Conservation (phyloP, 2,329 filamentous ascomycete genomes). For the Fusarium subglutinans region DNA sequence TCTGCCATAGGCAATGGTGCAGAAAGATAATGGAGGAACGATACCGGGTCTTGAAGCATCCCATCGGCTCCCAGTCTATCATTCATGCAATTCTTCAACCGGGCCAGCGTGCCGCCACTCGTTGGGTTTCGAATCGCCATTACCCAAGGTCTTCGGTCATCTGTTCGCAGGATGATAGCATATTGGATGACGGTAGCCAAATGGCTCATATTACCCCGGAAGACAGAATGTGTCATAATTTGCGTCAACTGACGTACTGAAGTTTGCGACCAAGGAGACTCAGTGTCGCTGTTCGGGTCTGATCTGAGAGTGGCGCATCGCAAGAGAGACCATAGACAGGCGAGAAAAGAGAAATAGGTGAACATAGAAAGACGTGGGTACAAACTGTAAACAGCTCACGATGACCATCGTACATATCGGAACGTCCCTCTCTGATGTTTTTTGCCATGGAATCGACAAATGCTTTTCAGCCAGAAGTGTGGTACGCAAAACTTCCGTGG, state of each 20-base stretch:
- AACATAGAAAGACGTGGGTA: not conserved
- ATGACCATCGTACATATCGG: not conserved
- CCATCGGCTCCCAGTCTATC: no score
- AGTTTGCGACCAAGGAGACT: not conserved
- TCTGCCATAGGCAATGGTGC: accelerated
- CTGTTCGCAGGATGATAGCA: not conserved
- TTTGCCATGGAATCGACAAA: not conserved
- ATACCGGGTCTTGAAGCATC: accelerated
- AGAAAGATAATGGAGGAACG: no score
- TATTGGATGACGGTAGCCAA: not conserved
- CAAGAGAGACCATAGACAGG: not conserved
- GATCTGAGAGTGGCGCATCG: not conserved
- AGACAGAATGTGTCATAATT: not conserved
- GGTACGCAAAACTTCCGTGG: accelerated
- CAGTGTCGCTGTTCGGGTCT: no score
- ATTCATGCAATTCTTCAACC: no score
- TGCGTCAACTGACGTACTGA: not conserved
- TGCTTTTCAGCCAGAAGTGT: not conserved
- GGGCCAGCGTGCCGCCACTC: no score
- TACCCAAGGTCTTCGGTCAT: not conserved
- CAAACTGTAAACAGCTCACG: not conserved
- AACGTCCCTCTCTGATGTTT: not conserved
- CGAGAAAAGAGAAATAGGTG: not conserved
- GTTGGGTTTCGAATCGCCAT: not conserved
- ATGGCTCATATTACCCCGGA: not conserved